Percentiles rank a stretch among this genome's conserved stretches.
Conservation (phyloP, 192 early-diverging fungal genomes). For the Coemansia aciculifera region DNA sequence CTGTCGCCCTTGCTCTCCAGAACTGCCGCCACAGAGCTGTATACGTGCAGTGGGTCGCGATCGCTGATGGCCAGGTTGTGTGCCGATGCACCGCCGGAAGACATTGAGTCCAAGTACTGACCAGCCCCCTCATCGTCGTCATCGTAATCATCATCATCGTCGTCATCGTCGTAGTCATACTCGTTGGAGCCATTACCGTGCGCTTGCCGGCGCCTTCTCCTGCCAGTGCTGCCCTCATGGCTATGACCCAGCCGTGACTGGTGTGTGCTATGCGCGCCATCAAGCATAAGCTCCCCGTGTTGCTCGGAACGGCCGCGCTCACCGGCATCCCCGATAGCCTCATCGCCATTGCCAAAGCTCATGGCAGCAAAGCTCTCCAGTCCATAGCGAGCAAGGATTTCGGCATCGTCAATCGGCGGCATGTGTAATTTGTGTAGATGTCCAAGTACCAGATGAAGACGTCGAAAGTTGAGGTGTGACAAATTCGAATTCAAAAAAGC, state of each 20-base stretch:
- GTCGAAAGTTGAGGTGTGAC: no score
- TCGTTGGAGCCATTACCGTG: conserved; percentile 5
- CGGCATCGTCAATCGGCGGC: conserved; percentile 49
- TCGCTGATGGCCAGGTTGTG: conserved; percentile 45
- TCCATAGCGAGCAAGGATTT: conserved; percentile 50
- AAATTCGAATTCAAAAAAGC: no score
- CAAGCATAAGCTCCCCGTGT: conserved; percentile 21
- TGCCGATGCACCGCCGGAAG: conserved; percentile 9
- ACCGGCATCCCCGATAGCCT: conserved; percentile 2
- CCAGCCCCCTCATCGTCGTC: conserved; percentile 22
- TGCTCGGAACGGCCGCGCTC: conserved; percentile 17
- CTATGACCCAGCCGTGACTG: conserved; percentile 18
- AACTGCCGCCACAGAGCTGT: conserved; percentile 38
- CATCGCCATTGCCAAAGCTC: conserved; percentile 27
- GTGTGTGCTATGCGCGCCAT: conserved; percentile 16
- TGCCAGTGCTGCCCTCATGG: conserved; percentile 11
- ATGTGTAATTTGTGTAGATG: conserved; percentile 12
- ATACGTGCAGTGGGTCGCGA: conserved; percentile 49
- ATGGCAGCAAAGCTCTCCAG: conserved; percentile 45
- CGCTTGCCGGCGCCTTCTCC: conserved; percentile 16
- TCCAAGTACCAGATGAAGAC: not conserved
- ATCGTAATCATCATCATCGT: conserved; percentile 13
- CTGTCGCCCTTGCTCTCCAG: conserved; percentile 44
- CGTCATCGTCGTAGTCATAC: conserved; percentile 18
- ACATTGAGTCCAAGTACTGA: conserved; percentile 16